These are phyloP conservation scores for Blastobotrys attinorum DNA, from an alignment of 805 yeast genomes.

Conservation along the genomic window DNA sequence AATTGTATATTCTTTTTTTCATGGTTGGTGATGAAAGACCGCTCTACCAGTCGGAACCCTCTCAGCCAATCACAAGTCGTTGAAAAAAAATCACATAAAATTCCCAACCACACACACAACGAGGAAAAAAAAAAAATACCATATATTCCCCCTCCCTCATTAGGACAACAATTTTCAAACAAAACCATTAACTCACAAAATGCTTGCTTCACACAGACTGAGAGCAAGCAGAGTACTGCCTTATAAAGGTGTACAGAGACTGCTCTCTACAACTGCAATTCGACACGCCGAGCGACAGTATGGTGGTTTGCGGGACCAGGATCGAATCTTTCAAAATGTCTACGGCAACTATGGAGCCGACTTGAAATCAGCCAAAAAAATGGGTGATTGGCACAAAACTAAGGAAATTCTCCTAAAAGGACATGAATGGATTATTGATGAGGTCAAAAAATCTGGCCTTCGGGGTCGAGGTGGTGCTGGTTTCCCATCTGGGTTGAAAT, in stretches of 20 bases:
- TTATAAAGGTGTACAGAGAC: background rate
- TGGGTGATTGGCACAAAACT: slow-evolving; percentile 92
- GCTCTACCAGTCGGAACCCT: too few species aligned
- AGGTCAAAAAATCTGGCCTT: slow-evolving; percentile 74
- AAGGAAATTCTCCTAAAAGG: slow-evolving; percentile 79
- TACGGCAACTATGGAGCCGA: slow-evolving; percentile 71
- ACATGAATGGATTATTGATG: slow-evolving; percentile 83
- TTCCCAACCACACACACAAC: background rate
- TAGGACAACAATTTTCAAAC: too few species aligned
- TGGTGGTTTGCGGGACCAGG: slow-evolving; percentile 76
- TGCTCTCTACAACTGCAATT: slow-evolving; percentile 3
- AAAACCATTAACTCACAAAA: background rate
- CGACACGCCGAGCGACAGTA: slow-evolving; percentile 23
- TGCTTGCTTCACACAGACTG: slow-evolving; percentile 4
- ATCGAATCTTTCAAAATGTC: slow-evolving; percentile 80
- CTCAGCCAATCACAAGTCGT: background rate
- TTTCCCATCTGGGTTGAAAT: slow-evolving; percentile 82
- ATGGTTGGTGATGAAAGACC: too few species aligned
- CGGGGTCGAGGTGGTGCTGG: slow-evolving; percentile 96
- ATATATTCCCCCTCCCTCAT: background rate
- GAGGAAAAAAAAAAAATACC: background rate
- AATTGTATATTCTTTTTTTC: too few species aligned
- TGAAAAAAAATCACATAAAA: background rate
- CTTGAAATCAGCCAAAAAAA: slow-evolving; percentile 60
- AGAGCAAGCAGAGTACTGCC: background rate